Evolutionary conservation across 495 filamentous ascomycete species (phyloP), one percentile per base, ranked within the genome.

Genomic region (Physcia stellaris): DNA sequence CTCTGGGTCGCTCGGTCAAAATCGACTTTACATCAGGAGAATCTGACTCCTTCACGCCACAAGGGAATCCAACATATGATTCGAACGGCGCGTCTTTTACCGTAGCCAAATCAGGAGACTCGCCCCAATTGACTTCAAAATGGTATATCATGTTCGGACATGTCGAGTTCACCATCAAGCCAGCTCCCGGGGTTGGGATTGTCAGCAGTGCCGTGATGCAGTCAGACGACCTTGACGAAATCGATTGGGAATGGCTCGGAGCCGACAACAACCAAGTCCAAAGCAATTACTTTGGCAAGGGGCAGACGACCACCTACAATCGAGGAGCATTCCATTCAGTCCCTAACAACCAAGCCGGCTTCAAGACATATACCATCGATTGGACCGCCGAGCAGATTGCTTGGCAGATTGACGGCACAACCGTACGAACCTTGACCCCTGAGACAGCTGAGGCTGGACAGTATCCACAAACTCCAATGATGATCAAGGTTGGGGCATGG

Each of bases 261-360:
- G 73, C 68, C 21, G 73, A 83, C 47, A 54, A 58, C 29, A 63
- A 60, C 31, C 52, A 67, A 18, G 81, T 73, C 12, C 73, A 82
- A 49, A 86, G 67, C 61, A 92, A 92, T 60, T 93, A 85, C 52
- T 94, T 86, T 47, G 84, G 86, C 49, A 88, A 90, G 55, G 84
- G 83, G 26, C 56, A 72, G 43, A 86, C 83, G 30, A 67, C 61
- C 5, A 63, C 65, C 22, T 80, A 70, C 55, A 73, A 76, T 51
- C 73, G 77, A 15, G 81, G 70, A 37, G 64, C 63, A 18, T 71
- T 67, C 49, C 68, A 76, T 49, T 50, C 61, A 6, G 68, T 73
- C 22, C 30, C 62, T 16, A 55, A 57, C 4, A 69, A 67, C 22
- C 68, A 73, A 22, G 53, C 63, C 12, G 61, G 64, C 35, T 83